These are phyloP conservation scores for Ogataea wickerhamii DNA, from an alignment of 805 yeast species.

Conservation along the genomic window DNA sequence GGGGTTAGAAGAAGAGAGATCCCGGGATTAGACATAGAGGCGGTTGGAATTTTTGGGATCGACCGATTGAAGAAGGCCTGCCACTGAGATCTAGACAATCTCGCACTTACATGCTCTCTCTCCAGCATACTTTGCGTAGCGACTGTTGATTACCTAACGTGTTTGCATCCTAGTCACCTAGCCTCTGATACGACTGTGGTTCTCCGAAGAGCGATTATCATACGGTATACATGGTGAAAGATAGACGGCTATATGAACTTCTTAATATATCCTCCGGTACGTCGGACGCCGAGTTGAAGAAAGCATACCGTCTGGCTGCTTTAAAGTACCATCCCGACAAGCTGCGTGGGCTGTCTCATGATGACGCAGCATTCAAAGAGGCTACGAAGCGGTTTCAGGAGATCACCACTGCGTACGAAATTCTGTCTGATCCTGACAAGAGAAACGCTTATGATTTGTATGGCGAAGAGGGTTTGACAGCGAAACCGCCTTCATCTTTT, in stretches of 20 bases:
- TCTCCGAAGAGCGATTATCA: too few relatives aligned
- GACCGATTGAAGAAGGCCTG: too few relatives aligned
- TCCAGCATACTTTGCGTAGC: too few relatives aligned
- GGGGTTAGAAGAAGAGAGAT: too few relatives aligned
- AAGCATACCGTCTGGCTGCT: slow-evolving; percentile 82
- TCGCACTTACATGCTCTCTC: too few relatives aligned
- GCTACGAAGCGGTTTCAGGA: slow-evolving; percentile 95
- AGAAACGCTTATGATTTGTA: slow-evolving; percentile 85
- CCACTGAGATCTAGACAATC: too few relatives aligned
- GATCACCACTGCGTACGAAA: slow-evolving; percentile 93
- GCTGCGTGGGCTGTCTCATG: slow-evolving; percentile 95
- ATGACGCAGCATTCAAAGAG: slow-evolving; percentile 41
- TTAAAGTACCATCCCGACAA: slow-evolving; percentile 89
- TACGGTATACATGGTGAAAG: slow-evolving; percentile 62
- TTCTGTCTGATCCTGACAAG: slow-evolving; percentile 75
- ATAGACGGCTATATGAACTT: slow-evolving; percentile 67
- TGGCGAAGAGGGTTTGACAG: slow-evolving; percentile 94
- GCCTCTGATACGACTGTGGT: too few relatives aligned
- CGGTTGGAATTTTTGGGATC: too few relatives aligned
- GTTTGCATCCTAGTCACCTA: too few relatives aligned
- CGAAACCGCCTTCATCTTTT: slow-evolving; percentile 22
- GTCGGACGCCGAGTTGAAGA: slow-evolving; percentile 63
- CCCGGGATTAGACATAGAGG: too few relatives aligned
- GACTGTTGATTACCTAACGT: too few relatives aligned
- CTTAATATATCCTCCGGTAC: slow-evolving; percentile 66